phyloP scores from a whole-genome alignment of 2,329 filamentous ascomycete genomes.

The Diaporthe citri region DNA sequence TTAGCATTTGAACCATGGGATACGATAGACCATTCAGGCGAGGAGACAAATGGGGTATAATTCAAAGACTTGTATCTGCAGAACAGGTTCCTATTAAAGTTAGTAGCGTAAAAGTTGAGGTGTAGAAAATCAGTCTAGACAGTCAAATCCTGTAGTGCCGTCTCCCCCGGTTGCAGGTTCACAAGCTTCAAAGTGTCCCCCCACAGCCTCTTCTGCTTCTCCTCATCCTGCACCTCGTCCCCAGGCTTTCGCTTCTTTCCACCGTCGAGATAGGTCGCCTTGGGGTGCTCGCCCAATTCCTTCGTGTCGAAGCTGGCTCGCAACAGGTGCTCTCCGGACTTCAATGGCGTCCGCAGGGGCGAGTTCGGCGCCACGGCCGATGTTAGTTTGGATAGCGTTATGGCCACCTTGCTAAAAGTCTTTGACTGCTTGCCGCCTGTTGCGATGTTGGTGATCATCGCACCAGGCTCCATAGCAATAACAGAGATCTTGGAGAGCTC shows the following conservation, averaged over 20 bases:
- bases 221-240: constrained; percentile 22
- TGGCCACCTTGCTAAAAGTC: background rate
- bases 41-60: background rate
- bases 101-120: background rate
- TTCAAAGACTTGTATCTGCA: background rate
- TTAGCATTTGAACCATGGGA: background rate
- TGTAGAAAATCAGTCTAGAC: background rate
- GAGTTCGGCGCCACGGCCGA: constrained; percentile 26
- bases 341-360: constrained; percentile 19
- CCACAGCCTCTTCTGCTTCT: constrained; percentile 30
- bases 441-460: constrained; percentile 47
- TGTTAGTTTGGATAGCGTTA: constrained; percentile 25
- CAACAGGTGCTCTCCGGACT: constrained; percentile 30
- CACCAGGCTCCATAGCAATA: constrained; percentile 51
- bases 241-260: constrained; percentile 15
- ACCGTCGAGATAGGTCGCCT: constrained; percentile 26
- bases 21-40: background rate
- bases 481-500: constrained; percentile 47
- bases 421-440: constrained; percentile 36
- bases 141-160: constrained; percentile 15
- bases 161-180: constrained; percentile 6
- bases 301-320: constrained; percentile 29
- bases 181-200: constrained; percentile 32
- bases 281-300: constrained; percentile 30
- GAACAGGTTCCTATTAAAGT: background rate